Base-by-base conservation (phyloP, 495 filamentous ascomycete genomes). In the Bacidia rubella region DNA sequence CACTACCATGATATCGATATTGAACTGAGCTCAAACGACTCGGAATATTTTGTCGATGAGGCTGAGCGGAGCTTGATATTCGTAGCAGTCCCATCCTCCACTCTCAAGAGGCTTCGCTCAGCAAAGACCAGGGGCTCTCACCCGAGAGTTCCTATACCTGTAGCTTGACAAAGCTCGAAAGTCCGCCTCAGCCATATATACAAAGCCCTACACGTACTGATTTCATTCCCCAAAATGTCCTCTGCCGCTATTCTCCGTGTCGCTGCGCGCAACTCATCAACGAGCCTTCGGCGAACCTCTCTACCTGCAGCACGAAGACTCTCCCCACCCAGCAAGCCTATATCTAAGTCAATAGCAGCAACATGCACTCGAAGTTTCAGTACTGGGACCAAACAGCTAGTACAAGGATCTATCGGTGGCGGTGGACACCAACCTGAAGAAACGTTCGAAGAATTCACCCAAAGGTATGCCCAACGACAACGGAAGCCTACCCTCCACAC, bases 401-500 rank as follows among this genome's bases (percentile, higher is more conserved):
- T 35, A 15, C 19, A 5, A 11, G 22, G 21, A 9, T 22, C 26
- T 27, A 49, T 39, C 20, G 52, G 43, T 75, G 70, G 71, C 71
- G 65, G 67, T 22, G 65, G 66, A 49, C 80, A 87, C 66, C 85
- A 90, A 67, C 15, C 15, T 5, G 92, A 85, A 59, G 81, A 99
- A 81, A 95, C 80, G 63, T 99, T 92, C 64, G 92, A 99, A 77
- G 88, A 99, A 76, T 99, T 99, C 71, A 87, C 85, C 70, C 86
- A 89, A 62, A 88, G 92, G 92, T 97, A 86, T 70, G 87, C 60
- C 47, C 46, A 23, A 42, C 29, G 29, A 35, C 29, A 15, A 35
- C 29, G 7, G n/a, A 35, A 35, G 29, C 15, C 29, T 9, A 54
- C 20, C 15, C 22, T 5, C 24, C 41, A n/a, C n/a, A n/a, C n/a